Evolutionary conservation across 2,329 filamentous ascomycete species (phyloP), one percentile per base, ranked within the genome.

Genomic region (Ophiostoma novo-ulmi): DNA sequence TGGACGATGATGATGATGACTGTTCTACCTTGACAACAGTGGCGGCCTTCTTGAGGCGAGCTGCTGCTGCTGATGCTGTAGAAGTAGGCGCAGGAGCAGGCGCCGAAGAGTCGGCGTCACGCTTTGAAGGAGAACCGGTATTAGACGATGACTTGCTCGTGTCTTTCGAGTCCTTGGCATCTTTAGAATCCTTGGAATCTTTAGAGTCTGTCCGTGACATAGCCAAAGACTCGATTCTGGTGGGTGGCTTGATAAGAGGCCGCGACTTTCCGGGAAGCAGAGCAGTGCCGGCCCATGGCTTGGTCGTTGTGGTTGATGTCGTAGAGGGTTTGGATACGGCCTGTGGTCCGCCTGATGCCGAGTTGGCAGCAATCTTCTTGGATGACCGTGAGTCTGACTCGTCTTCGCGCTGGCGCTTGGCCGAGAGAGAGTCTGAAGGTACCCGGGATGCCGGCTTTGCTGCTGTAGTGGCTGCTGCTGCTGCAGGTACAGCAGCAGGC

Each of bases 211-310:
- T 39, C 10, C 55, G 67, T 11, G 58, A 38, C 39, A 48, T 52
- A 14, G 38, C 72, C n/a, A 73, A 58, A 1, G 71, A 31, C 7
- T 70, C 71, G 22, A 65, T 13, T 20, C 69, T 8, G 1, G 38
- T 36, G 0, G 76, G 73, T 0, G 81, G 77, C 73, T 85, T 87
- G 4, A 79, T n/a, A 2, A 35, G 73, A 14, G 81, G 78, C 38
- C 85, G 81, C 0, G 80, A 75, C 74, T 86, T 87, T 26, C 82
- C 85, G 20, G 85, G 82, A 7, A 87, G 76, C 26, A 78, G 72
- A 0, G 72, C 74, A 5, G 74, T 76, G 71, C 71, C 79, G 73
- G 72, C 75, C 77, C 74, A 77, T 55, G 73, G 75, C 73, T 75
- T 79, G 71, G 74, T 72, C 8, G 74, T 71, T 14, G 75, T 71